phyloP scores from a whole-genome alignment of 129 eudicot species.

The Arctium lappa region DNA sequence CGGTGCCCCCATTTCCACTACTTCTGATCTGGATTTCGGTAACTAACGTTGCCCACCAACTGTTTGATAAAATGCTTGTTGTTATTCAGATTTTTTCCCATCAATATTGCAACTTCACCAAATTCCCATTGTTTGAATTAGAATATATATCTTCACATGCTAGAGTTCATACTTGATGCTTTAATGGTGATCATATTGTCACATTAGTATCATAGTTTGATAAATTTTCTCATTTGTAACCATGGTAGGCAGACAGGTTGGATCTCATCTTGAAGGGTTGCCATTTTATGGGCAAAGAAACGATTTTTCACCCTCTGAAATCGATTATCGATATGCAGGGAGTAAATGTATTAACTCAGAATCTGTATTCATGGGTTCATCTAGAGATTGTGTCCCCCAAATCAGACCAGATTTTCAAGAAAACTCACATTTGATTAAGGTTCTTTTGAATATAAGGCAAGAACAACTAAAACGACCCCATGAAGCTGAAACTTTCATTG shows the following conservation, averaged over 20 bases:
- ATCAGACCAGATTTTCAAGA: slow-evolving; percentile 57
- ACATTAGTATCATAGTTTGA: slow-evolving; percentile 26
- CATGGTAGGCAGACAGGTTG: slow-evolving; percentile 64
- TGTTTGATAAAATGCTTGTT: not conserved
- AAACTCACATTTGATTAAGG: slow-evolving; percentile 75
- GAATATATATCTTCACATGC: not conserved
- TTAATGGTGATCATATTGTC: not conserved
- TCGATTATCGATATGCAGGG: slow-evolving; percentile 42
- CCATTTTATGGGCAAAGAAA: slow-evolving; percentile 65
- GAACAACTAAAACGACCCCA: slow-evolving; percentile 56
- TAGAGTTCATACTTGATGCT: not conserved
- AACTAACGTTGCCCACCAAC: slow-evolving; percentile 1
- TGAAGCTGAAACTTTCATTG: slow-evolving; percentile 52
- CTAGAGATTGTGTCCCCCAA: slow-evolving; percentile 60
- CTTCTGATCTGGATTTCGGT: slow-evolving; percentile 94
- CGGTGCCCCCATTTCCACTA: slow-evolving; percentile 57
- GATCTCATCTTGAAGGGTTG: slow-evolving; percentile 69
- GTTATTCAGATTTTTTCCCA: not conserved
- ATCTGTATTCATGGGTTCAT: slow-evolving; percentile 48
- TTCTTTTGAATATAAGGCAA: slow-evolving; percentile 36
- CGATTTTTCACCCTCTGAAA: slow-evolving; percentile 52
- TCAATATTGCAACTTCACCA: not conserved
- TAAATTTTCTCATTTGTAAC: slow-evolving; percentile 23
- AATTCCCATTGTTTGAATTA: not conserved
- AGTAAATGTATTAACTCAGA: slow-evolving; percentile 68